Conservation (phyloP, 2,329 filamentous ascomycete genomes). For the Berkeleyomyces basicola region DNA sequence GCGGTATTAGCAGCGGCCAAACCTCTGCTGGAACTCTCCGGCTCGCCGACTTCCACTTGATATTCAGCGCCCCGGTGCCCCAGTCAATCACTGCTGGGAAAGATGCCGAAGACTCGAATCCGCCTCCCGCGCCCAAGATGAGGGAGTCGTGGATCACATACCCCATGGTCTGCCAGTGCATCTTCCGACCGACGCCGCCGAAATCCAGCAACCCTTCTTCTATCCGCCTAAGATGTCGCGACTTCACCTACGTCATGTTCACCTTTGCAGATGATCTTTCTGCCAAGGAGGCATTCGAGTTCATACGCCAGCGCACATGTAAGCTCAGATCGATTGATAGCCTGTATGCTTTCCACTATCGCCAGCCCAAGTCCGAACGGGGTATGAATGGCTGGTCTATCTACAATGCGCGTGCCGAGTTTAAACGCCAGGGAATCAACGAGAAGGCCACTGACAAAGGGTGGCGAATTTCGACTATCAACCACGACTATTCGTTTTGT, state of each 20-base stretch:
- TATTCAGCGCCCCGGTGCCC: conserved; percentile 31
- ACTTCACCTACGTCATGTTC: conserved; percentile 88
- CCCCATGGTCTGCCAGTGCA: conserved; percentile 73
- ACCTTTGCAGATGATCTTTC: conserved; percentile 60
- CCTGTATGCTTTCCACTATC: conserved; percentile 79
- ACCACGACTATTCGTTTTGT: conserved; percentile 77
- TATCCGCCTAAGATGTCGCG: conserved; percentile 75
- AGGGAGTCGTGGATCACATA: conserved; percentile 86
- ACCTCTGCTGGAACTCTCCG: conserved; percentile 40
- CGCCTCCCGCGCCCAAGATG: conserved; percentile 19
- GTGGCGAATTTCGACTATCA: conserved; percentile 85
- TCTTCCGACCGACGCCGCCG: conserved; percentile 55
- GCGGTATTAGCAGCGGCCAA: conserved; percentile 42
- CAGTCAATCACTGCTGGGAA: conserved; percentile 18
- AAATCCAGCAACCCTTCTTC: conserved; percentile 57
- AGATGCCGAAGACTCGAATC: conserved; percentile 14
- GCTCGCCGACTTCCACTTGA: conserved; percentile 45
- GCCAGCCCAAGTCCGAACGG: conserved; percentile 55
- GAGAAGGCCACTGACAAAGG: conserved; percentile 59
- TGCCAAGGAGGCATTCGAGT: conserved; percentile 76
- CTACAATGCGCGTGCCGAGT: conserved; percentile 77
- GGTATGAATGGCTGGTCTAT: conserved; percentile 64
- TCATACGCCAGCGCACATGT: conserved; percentile 65
- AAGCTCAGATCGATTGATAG: conserved; percentile 71
- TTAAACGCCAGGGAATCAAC: conserved; percentile 71